A percentile compares a stretch with the other conserved stretches of the same genome.
Conservation (phyloP, 306 rosid genomes). For the Sicyos edulis region DNA sequence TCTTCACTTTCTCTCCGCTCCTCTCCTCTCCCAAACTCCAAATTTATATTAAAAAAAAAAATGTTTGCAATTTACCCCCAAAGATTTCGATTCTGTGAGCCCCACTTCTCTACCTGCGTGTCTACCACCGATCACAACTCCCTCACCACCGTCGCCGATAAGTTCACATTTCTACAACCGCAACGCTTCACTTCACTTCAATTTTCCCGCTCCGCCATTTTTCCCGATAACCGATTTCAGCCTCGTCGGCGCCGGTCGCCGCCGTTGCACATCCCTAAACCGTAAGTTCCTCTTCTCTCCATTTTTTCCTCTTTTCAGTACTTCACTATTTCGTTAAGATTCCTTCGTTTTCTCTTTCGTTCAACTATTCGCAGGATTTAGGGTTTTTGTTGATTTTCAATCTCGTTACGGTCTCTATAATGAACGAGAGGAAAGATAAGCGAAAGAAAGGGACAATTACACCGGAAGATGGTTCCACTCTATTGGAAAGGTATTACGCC, state of each 20-base stretch:
- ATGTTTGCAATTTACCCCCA: not conserved
- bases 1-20: no score
- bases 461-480: conserved; percentile 40
- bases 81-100: not conserved
- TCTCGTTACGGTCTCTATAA: conserved; percentile 11
- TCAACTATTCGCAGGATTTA: conserved; percentile 11
- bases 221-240: not conserved
- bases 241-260: not conserved
- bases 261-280: not conserved
- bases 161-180: not conserved
- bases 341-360: not conserved
- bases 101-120: not conserved
- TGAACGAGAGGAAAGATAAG: conserved; percentile 36
- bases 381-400: conserved; percentile 9
- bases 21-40: no score
- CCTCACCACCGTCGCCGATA: not conserved
- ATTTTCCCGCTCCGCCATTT: not conserved
- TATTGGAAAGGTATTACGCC: conserved; percentile 44
- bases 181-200: not conserved
- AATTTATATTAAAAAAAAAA: no score
- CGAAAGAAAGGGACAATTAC: conserved; percentile 34
- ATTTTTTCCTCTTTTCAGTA: not conserved
- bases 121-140: not conserved
- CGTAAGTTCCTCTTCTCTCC: not conserved
- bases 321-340: not conserved